Evolutionary conservation across 1,284 basidiomycete species (phyloP).

Genomic region (Moniliella sp.): DNA sequence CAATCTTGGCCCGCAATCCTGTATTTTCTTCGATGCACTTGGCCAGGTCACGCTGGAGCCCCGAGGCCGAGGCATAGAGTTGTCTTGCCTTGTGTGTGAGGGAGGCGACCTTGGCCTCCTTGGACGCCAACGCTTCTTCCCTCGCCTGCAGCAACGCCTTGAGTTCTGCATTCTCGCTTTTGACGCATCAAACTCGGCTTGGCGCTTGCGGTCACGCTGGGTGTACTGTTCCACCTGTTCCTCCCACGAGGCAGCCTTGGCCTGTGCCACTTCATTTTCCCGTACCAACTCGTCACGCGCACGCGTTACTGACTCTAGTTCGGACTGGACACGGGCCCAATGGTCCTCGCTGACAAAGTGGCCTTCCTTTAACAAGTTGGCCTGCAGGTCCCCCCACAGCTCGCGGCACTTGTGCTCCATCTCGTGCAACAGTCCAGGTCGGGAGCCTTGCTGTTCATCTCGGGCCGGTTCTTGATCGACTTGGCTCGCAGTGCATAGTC

Average conservation of each 20-base stretch:
- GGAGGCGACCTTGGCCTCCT: no score
- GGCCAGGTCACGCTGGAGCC: no score
- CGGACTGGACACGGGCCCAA: not conserved
- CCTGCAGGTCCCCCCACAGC: not conserved
- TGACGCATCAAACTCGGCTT: no score
- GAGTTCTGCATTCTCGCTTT: not conserved
- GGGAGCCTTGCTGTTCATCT: conserved; percentile 78
- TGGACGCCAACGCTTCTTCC: no score
- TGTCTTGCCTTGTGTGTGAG: no score
- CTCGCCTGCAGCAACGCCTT: not conserved
- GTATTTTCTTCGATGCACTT: no score
- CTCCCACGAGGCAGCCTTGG: not conserved
- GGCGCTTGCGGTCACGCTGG: not conserved
- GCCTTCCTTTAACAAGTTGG: not conserved
- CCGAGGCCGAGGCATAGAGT: no score
- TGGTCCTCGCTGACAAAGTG: not conserved
- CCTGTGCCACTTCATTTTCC: not conserved
- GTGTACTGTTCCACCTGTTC: not conserved
- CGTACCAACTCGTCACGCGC: not conserved
- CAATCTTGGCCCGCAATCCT: no score
- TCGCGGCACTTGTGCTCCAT: not conserved
- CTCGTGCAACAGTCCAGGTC: conserved; percentile 74
- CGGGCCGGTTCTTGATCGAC: conserved; percentile 82
- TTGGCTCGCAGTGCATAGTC: conserved; percentile 92
- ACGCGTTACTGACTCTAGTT: not conserved